Conservation (phyloP, 352 stramenopile species). For the Pythium volutum region DNA sequence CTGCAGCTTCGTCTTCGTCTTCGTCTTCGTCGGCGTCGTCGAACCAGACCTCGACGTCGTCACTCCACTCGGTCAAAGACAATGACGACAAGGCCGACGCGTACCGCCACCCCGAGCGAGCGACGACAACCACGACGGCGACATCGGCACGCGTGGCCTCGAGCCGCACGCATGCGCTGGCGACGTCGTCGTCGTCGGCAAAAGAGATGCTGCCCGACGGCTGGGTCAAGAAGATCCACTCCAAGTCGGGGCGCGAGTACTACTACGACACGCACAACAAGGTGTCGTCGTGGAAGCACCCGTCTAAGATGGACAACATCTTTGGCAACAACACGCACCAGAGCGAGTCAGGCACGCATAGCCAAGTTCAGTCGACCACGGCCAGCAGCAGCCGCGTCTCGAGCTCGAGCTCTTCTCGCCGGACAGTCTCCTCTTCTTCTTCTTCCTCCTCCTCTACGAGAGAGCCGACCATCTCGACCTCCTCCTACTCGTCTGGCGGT, state of each 20-base stretch:
- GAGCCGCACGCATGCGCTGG: not conserved
- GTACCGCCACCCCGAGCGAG: conserved; percentile 31
- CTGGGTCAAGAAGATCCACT: conserved; percentile 72
- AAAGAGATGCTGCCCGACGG: conserved; percentile 61
- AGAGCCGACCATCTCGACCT: conserved; percentile 33
- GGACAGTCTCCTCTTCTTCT: conserved; percentile 30
- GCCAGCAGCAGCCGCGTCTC: conserved; percentile 6
- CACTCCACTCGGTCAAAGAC: conserved; percentile 22
- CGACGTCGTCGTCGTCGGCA: conserved; percentile 16
- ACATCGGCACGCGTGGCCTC: conserved; percentile 1
- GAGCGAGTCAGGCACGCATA: conserved; percentile 6
- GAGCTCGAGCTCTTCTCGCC: conserved; percentile 10
- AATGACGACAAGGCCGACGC: conserved; percentile 34
- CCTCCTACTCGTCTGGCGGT: conserved; percentile 14
- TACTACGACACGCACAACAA: conserved; percentile 76
- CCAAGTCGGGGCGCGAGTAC: conserved; percentile 66
- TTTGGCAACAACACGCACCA: conserved; percentile 39
- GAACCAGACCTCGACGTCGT: conserved; percentile 29
- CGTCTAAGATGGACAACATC: conserved; percentile 56
- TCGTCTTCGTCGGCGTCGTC: too few relatives aligned
- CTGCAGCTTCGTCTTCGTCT: not conserved
- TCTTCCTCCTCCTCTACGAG: conserved; percentile 25
- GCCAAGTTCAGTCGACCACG: conserved; percentile 13
- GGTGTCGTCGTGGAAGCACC: conserved; percentile 71
- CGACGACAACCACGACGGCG: not conserved